These are phyloP conservation scores for Erodium maritimum DNA, from an alignment of 345 rosid genomes.

Conservation along the genomic window DNA sequence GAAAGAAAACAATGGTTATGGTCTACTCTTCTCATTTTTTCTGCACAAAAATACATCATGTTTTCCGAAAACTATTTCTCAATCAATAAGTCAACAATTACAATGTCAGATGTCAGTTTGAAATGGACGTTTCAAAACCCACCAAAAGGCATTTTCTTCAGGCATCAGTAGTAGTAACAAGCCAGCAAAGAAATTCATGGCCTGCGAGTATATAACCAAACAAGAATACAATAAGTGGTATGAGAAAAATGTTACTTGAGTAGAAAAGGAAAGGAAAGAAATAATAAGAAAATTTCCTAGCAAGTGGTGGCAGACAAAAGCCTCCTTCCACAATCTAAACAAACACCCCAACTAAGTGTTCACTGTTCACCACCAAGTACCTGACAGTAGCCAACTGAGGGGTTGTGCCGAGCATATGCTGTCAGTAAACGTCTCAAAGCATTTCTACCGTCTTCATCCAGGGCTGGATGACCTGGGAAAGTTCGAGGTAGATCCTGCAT, in stretches of 20 bases:
- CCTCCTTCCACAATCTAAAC: not conserved
- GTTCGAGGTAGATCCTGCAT: conserved; percentile 98
- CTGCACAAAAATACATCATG: not conserved
- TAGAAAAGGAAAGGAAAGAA: too few species aligned
- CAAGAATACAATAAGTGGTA: conserved; percentile 1
- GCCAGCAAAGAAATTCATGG: conserved; percentile 99
- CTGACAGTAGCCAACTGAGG: conserved; percentile 99
- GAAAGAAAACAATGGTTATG: not conserved
- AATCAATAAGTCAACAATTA: not conserved
- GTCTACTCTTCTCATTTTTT: not conserved
- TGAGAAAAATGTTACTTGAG: not conserved
- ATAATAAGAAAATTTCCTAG: too few species aligned
- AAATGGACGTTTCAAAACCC: conserved; percentile 22
- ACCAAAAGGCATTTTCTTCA: conserved; percentile 99
- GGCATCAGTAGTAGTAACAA: conserved; percentile 96
- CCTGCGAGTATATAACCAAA: conserved; percentile 43
- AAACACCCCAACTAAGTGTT: not conserved
- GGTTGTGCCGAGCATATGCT: conserved; percentile 98
- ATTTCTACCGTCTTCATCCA: conserved; percentile 94
- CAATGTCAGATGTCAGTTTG: not conserved
- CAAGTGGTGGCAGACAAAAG: not conserved
- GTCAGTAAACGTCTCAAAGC: conserved; percentile 97
- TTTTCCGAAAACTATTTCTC: not conserved
- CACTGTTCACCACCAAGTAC: conserved; percentile 24
- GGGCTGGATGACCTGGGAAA: conserved; percentile 99